A percentile compares a stretch with the other conserved stretches of the same genome.
These are phyloP conservation scores for Termitomyces sp. DNA, from an alignment of 768 basidiomycete genomes.

Conservation along the genomic window DNA sequence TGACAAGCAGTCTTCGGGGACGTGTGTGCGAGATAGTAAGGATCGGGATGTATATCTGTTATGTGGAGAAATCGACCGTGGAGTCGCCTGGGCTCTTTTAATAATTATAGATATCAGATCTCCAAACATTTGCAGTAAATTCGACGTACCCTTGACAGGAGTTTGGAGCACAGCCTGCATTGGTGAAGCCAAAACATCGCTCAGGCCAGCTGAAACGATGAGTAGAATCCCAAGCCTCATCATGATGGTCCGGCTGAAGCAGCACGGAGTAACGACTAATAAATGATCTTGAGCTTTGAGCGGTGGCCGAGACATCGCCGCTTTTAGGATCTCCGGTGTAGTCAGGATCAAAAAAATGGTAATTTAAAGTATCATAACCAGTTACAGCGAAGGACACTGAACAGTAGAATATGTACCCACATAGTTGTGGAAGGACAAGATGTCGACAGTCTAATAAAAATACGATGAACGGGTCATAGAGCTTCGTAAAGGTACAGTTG, in stretches of 20 bases:
- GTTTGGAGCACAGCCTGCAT: slow-evolving; percentile 34
- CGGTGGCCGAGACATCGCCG: slow-evolving; percentile 5
- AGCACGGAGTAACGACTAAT: background rate
- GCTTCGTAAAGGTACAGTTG: slow-evolving; percentile 13
- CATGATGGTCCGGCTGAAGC: slow-evolving; percentile 6
- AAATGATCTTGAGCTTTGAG: background rate
- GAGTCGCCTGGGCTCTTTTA: slow-evolving; percentile 43
- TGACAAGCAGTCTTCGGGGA: slow-evolving; percentile 66
- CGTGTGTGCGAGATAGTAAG: slow-evolving; percentile 49
- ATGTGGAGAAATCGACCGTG: slow-evolving; percentile 77
- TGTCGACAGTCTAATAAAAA: slow-evolving; percentile 2
- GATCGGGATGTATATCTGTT: slow-evolving; percentile 83
- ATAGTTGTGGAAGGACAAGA: background rate
- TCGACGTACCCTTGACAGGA: slow-evolving; percentile 24
- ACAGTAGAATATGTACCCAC: background rate
- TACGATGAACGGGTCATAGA: slow-evolving; percentile 8
- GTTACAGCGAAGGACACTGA: background rate
- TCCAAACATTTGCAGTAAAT: background rate
- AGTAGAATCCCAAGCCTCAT: slow-evolving; percentile 16
- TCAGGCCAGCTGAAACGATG: slow-evolving; percentile 16
- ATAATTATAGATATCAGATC: background rate
- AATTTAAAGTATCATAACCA: background rate
- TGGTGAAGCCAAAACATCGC: slow-evolving; percentile 30
- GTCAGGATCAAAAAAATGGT: background rate
- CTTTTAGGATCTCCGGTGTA: background rate